Evolutionary conservation across 495 filamentous ascomycete genomes (phyloP).

Genomic region (Aspergillus saccharolyticus): DNA sequence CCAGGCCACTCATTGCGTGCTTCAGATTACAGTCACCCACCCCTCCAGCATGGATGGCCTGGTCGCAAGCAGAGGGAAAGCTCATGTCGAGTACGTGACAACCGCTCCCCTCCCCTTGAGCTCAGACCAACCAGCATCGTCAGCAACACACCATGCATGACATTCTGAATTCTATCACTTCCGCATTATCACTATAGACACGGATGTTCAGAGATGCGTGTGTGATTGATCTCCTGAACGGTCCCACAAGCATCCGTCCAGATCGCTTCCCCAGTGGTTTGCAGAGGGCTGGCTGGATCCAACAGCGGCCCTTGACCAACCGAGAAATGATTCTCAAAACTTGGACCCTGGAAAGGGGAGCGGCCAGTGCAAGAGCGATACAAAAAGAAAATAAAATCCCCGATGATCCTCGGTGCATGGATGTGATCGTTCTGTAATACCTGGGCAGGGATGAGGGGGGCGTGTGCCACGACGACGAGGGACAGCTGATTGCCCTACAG

Average conservation of each 20-base stretch:
- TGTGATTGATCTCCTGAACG: background rate
- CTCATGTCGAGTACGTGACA: conserved; percentile 2
- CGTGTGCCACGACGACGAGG: background rate
- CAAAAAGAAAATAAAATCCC: conserved; percentile 8
- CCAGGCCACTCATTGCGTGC: background rate
- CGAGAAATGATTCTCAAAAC: conserved; percentile 30
- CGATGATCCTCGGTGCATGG: conserved; percentile 12
- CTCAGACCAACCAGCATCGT: background rate
- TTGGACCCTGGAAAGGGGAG: conserved; percentile 13
- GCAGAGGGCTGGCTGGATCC: conserved; percentile 22
- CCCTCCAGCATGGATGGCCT: background rate
- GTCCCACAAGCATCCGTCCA: conserved; percentile 15
- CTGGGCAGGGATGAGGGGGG: background rate
- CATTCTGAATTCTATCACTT: background rate
- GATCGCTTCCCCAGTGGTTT: conserved; percentile 23
- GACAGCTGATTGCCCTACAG: background rate
- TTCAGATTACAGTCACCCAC: background rate
- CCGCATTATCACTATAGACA: too few relatives aligned
- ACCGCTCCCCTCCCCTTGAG: background rate
- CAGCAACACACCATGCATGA: background rate
- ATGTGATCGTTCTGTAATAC: conserved; percentile 8
- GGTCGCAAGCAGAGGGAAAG: background rate
- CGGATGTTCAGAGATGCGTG: background rate
- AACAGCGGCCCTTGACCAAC: conserved; percentile 23
- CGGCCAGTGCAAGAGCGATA: background rate